Evolutionary conservation across 106 monocot species (phyloP), one percentile per base, ranked within the genome.

Genomic region (Allium fistulosum): DNA sequence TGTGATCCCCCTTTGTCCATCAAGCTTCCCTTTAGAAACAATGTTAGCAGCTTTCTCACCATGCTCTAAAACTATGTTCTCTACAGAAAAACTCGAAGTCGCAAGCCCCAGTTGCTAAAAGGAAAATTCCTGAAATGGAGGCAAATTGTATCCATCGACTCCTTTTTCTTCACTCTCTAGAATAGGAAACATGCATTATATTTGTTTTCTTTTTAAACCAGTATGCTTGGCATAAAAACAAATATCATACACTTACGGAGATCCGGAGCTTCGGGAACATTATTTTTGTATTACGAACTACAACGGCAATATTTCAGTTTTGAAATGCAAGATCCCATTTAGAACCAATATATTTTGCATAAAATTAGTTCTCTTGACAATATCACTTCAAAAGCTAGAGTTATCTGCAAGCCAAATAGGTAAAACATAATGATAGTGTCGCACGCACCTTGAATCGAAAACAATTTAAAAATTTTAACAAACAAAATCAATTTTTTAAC

Each of bases 11-110:
- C 81, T 67, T 67, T 88, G 96, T 9, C 82, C 88, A 72, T 96
- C 91, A 27, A 96, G 69, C 76, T 92, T 96, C 68, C 96, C 96
- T 69, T 84, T 96, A 67, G 86, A 96, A 7, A 92, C 96, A 53
- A 96, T 83, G 78, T 96, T 96, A 4, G 96, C 91, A 3, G 96
- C 83, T 67, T 92, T 96, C 78, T 92, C 91, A 18, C 91, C 88
- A 5, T 88, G 91, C 79, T 96, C 96, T 4, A 91, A 96, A 4
- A 96, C 91, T 26, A 96, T 96, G 58, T 92, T 96, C 76, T 91
- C 96, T 12, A 27, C 53, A 0, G 88, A 81, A 61, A 96, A 96
- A 0, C 91, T 85, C 2, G 88, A 84, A 1, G 96, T 96, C 10
- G 96, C 96, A 26, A 91, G 65, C 68, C 88, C 72, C 17, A 96